phyloP scores from a whole-genome alignment of 2,329 filamentous ascomycete species.

The Leptographium galeiforme region DNA sequence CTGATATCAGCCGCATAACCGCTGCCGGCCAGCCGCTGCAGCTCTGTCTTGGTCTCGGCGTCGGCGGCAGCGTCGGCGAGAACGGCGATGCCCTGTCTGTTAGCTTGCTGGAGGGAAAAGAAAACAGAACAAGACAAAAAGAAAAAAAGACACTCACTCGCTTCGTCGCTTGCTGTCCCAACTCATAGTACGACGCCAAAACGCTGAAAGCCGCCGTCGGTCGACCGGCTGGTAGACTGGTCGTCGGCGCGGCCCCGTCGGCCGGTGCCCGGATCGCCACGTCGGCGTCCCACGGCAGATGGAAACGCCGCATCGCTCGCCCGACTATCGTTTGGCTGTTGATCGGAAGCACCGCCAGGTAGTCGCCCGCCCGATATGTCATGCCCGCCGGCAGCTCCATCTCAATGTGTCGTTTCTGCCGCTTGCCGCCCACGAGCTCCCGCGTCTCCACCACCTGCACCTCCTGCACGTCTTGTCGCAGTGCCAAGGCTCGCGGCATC shows the following conservation, averaged over 20 bases:
- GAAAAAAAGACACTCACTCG: constrained; percentile 28
- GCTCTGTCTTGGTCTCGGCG: constrained; percentile 19
- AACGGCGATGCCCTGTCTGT: constrained; percentile 23
- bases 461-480: constrained; percentile 51
- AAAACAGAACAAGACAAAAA: background rate
- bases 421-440: constrained; percentile 25
- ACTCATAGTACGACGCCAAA: constrained; percentile 58
- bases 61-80: constrained; percentile 16
- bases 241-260: constrained; percentile 20
- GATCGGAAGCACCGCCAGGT: constrained; percentile 59
- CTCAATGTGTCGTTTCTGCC: constrained; percentile 48
- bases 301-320: constrained; percentile 51
- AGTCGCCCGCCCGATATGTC: constrained; percentile 61
- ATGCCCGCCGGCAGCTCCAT: constrained; percentile 53
- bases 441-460: constrained; percentile 42
- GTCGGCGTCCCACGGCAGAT: constrained; percentile 54
- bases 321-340: constrained; percentile 51
- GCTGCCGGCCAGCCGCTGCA: constrained; percentile 33
- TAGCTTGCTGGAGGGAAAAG: background rate
- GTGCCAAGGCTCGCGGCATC: constrained; percentile 38
- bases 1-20: constrained; percentile 34
- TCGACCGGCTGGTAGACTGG: constrained; percentile 38
- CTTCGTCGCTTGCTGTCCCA: constrained; percentile 59
- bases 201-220: constrained; percentile 49
- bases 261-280: constrained; percentile 35